Percentiles rank a stretch among this genome's conserved stretches.
Conservation (phyloP, 2,329 filamentous ascomycete species). For the Colletotrichum falcatum region DNA sequence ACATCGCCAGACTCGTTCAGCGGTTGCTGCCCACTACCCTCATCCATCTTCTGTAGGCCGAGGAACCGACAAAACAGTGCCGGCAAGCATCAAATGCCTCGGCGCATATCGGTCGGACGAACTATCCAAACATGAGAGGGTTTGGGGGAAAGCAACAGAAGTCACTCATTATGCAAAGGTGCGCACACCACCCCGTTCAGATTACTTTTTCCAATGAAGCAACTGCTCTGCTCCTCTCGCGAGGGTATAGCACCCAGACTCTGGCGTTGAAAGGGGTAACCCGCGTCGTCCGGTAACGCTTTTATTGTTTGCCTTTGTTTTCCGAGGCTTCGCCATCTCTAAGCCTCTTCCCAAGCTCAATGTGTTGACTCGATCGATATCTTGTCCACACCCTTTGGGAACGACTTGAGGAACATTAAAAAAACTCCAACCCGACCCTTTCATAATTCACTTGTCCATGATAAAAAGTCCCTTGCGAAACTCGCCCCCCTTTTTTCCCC, state of each 20-base stretch:
- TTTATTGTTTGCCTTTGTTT: not conserved
- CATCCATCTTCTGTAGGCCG: not conserved
- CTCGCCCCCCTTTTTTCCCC: not conserved
- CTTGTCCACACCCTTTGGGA: not conserved
- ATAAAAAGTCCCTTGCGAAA: not conserved
- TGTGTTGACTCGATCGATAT: slow-evolving; percentile 1
- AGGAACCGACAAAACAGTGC: not conserved
- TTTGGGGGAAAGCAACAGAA: not conserved
- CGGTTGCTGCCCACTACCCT: too few species aligned
- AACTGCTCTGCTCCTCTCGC: not conserved
- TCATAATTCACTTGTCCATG: too few species aligned
- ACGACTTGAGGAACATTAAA: not conserved
- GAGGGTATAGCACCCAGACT: not conserved
- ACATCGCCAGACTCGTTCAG: not conserved
- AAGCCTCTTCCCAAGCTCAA: slow-evolving; percentile 22
- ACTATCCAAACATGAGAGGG: not conserved
- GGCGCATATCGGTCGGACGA: not conserved
- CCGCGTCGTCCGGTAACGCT: slow-evolving; percentile 1
- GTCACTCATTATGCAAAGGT: not conserved
- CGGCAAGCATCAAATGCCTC: not conserved
- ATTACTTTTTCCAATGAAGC: not conserved
- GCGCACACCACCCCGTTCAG: not conserved
- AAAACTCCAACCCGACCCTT: not conserved
- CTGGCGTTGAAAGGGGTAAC: not conserved
- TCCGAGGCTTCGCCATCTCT: not conserved